These are phyloP conservation scores for Striga hermonthica DNA, from an alignment of 305 asterid genomes.

Conservation along the genomic window DNA sequence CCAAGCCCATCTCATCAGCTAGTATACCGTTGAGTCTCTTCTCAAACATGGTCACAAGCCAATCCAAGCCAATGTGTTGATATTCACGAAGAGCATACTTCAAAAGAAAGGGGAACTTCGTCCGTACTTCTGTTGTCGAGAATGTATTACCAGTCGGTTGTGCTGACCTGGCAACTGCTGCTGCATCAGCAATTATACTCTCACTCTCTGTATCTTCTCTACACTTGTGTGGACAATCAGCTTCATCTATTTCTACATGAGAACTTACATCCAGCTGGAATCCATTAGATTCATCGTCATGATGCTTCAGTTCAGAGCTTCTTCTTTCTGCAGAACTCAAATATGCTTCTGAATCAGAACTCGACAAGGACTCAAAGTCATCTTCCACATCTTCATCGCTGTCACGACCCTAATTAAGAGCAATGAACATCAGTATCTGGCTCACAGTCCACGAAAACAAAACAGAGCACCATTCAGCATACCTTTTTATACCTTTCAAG, in stretches of 20 bases:
- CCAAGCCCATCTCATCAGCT: constrained; percentile 99
- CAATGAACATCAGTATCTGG: constrained; percentile 35
- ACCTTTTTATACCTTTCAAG: constrained; percentile 96
- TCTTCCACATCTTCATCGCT: constrained; percentile 45
- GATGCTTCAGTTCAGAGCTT: constrained; percentile 40
- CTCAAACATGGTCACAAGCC: constrained; percentile 99
- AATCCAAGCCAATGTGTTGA: constrained; percentile 98
- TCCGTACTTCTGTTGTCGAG: constrained; percentile 89
- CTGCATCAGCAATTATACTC: constrained; percentile 88
- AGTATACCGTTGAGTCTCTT: constrained; percentile 97
- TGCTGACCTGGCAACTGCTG: constrained; percentile 99
- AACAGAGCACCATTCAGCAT: constrained; percentile 39
- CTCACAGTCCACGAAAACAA: constrained; percentile 22
- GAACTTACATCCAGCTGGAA: constrained; percentile 39
- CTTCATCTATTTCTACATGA: constrained; percentile 47
- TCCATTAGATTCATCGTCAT: constrained; percentile 45
- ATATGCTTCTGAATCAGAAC: constrained; percentile 63
- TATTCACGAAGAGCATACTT: constrained; percentile 98
- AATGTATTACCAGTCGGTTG: constrained; percentile 99
- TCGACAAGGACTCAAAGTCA: constrained; percentile 44
- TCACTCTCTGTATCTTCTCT: constrained; percentile 69
- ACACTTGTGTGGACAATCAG: constrained; percentile 47
- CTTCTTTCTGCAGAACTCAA: constrained; percentile 42
- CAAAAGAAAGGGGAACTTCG: constrained; percentile 94
- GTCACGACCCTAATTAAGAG: constrained; percentile 49